A percentile compares a stretch with the other conserved stretches of the same genome.
phyloP scores from a whole-genome alignment of 2,329 filamentous ascomycete species.

The Aspergillus sclerotialis region DNA sequence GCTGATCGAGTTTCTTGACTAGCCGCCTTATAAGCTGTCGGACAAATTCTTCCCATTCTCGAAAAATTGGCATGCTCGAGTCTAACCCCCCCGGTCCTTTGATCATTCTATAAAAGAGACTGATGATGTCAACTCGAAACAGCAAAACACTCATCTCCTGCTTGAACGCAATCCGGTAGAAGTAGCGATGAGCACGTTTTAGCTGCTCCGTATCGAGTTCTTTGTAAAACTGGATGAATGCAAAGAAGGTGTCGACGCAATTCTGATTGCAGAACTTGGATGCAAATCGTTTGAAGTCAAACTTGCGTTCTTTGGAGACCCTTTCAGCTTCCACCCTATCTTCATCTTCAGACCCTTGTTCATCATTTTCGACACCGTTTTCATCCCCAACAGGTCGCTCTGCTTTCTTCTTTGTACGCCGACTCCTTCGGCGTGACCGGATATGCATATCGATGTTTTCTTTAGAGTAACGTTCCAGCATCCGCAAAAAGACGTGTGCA shows the following conservation, averaged over 20 bases:
- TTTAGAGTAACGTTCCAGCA: slow-evolving; percentile 89
- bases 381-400: slow-evolving; percentile 37
- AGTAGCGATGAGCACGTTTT: slow-evolving; percentile 87
- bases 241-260: slow-evolving; percentile 82
- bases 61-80: slow-evolving; percentile 58
- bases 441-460: slow-evolving; percentile 92
- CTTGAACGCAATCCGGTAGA: slow-evolving; percentile 92
- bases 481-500: slow-evolving; percentile 81
- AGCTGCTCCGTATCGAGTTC: slow-evolving; percentile 75
- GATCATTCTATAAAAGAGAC: slow-evolving; percentile 83
- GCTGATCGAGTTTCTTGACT: slow-evolving; percentile 75
- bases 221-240: slow-evolving; percentile 69
- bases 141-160: slow-evolving; percentile 83
- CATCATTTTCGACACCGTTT: slow-evolving; percentile 51
- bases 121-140: slow-evolving; percentile 84
- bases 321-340: slow-evolving; percentile 65
- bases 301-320: slow-evolving; percentile 75
- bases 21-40: slow-evolving; percentile 77
- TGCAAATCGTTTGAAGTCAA: slow-evolving; percentile 82
- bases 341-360: slow-evolving; percentile 59
- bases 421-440: slow-evolving; percentile 67
- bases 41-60: slow-evolving; percentile 86
- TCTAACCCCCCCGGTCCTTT: slow-evolving; percentile 77
- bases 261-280: slow-evolving; percentile 74
- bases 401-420: slow-evolving; percentile 58